Evolutionary conservation across 768 basidiomycete species (phyloP), one percentile per base, ranked within the genome.

Genomic region (Lactarius deliciosus): DNA sequence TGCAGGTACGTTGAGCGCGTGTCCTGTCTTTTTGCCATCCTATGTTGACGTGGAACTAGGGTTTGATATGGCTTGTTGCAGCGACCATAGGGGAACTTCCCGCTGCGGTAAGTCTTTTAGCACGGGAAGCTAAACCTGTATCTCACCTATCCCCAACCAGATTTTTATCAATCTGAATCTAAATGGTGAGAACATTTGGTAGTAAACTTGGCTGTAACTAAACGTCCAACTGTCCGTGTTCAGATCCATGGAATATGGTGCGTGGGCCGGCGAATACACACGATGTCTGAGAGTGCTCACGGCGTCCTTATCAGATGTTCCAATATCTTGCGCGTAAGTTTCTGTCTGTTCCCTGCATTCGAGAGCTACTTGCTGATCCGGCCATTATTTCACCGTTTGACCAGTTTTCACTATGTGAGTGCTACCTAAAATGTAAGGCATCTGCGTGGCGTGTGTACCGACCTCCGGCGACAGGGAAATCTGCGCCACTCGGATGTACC

Each of bases 401-500:
- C 20, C 47, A 64, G 63, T 64, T 58, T 58, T 18, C 57, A 40
- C 57, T 2, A 58, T 58, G 63, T 64, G 18, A 20, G 63, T 57
- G 11, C 9, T n/a, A 32, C 11, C 50, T 13, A 2, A 22, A 20
- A 22, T 11, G 47, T 38, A 50, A 47, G 3, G 10, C 45, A n/a
- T 47, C 45, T 47, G 41, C 15, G 15, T 45, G 20, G 40, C 22
- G 10, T 1, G 20, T 32, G 28, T 41, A 3, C 41, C 16, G 40
- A 56, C 25, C 4, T 34, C 1, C 22, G 1, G 25, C 47, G 30
- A 32, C 18, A 64, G 63, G 65, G 2, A 34, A 36, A 66, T 66
- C 22, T 61, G 55, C 30, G 61, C 61, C 11, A 66, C 65, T 11
- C 61, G 65, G 18, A 66, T 66, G 60, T 66, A 66, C 34, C 65